Percentiles rank a stretch among this genome's conserved stretches.
Conservation (phyloP, 2,329 filamentous ascomycete species). For the Coniochaeta sp. region DNA sequence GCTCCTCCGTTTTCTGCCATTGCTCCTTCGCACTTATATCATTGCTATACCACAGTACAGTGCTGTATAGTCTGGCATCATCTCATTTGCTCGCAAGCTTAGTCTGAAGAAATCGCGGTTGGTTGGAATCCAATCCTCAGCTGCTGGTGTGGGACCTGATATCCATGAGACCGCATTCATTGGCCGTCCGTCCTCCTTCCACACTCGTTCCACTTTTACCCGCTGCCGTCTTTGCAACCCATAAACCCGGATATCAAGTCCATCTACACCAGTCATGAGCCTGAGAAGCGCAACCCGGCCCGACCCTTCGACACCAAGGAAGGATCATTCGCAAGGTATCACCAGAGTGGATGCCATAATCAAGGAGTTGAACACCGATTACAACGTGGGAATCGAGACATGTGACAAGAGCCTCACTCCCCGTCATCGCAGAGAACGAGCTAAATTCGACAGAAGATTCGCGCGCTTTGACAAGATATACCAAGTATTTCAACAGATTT, state of each 20-base stretch:
- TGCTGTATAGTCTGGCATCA: no score
- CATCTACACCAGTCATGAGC: neutral
- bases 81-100: no score
- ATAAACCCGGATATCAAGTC: neutral
- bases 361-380: slow-evolving; percentile 16
- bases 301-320: neutral
- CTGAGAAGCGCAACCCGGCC: neutral
- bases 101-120: no score
- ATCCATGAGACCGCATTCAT: neutral
- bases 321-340: neutral
- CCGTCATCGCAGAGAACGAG: slow-evolving; percentile 8
- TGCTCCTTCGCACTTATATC: no score
- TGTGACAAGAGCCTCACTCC: slow-evolving; percentile 13
- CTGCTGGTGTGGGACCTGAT: neutral
- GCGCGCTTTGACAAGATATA: slow-evolving; percentile 14
- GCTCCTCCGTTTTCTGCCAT: no score
- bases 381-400: slow-evolving; percentile 17
- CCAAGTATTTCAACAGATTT: slow-evolving; percentile 13
- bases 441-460: slow-evolving; percentile 8
- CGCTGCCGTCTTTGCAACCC: neutral
- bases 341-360: slow-evolving; percentile 11
- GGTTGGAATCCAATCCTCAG: neutral
- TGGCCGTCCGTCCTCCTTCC: neutral
- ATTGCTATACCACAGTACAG: no score
- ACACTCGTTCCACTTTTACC: neutral